These are phyloP conservation scores for Macrophomina pseudophaseolina DNA, from an alignment of 2,329 filamentous ascomycete genomes.

Conservation along the genomic window DNA sequence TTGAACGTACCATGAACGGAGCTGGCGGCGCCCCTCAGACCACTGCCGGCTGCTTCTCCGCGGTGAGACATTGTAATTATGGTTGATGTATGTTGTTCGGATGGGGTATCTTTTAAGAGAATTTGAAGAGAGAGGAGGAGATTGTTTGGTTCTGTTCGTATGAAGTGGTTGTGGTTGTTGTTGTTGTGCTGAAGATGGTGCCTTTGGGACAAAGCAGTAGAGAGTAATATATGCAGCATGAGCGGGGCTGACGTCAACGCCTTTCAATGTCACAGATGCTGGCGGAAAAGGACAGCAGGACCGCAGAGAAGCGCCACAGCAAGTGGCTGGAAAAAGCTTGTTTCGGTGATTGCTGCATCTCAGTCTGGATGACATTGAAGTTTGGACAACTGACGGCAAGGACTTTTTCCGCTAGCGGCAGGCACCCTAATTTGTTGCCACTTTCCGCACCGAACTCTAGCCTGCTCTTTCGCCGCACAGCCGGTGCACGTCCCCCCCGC, in stretches of 20 bases:
- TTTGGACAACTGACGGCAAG: too few species aligned
- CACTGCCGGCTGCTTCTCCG: slow-evolving; percentile 36
- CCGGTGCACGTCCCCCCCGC: neutral
- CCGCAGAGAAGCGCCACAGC: neutral
- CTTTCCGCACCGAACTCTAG: too few species aligned
- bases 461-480: too few species aligned
- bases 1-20: slow-evolving; percentile 40
- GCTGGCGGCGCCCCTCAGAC: slow-evolving; percentile 41
- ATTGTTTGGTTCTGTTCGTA: neutral
- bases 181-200: slow-evolving; percentile 22
- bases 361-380: too few species aligned
- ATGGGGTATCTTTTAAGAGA: neutral
- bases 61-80: slow-evolving; percentile 32
- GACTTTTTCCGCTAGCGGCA: too few species aligned
- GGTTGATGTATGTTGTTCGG: slow-evolving; percentile 30
- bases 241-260: slow-evolving; percentile 19
- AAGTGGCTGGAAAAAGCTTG: slow-evolving; percentile 24
- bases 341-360: neutral
- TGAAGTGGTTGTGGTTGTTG: neutral
- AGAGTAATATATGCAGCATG: slow-evolving; percentile 9
- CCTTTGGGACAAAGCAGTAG: slow-evolving; percentile 1
- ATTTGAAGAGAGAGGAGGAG: neutral
- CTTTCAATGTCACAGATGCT: neutral
- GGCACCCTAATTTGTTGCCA: too few species aligned
- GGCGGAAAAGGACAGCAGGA: neutral